Percentiles rank a stretch among this genome's conserved stretches.
Conservation (phyloP, 305 asterid species). For the Fraxinus dipetala region DNA sequence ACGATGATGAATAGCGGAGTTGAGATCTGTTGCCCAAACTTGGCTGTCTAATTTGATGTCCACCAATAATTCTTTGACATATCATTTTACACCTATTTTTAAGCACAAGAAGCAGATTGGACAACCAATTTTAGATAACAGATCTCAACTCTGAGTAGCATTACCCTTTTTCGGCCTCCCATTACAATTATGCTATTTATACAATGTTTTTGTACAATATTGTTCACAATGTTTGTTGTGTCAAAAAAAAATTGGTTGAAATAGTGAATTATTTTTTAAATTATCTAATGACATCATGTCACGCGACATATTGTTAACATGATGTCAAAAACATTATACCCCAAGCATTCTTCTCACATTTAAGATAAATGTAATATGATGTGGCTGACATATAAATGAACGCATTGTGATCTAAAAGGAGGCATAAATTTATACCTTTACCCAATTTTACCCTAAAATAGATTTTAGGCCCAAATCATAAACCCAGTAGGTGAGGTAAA, state of each 20-base stretch:
- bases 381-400: background rate
- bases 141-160: too few relatives aligned
- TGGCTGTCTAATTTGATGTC: background rate
- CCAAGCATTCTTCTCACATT: background rate
- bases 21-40: background rate
- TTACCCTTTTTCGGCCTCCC: too few relatives aligned
- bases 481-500: background rate
- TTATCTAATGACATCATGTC: too few relatives aligned
- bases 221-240: too few relatives aligned
- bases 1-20: background rate
- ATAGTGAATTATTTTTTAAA: too few relatives aligned
- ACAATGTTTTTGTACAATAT: too few relatives aligned
- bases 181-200: too few relatives aligned
- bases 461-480: background rate
- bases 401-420: background rate
- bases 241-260: too few relatives aligned
- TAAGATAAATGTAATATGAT: background rate
- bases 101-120: background rate
- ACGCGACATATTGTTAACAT: too few relatives aligned
- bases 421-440: background rate
- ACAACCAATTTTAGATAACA: too few relatives aligned
- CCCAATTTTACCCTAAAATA: background rate
- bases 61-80: background rate
- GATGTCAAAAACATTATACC: background rate
- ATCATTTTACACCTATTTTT: too few relatives aligned